A percentile compares a stretch with the other conserved stretches of the same genome.
Evolutionary conservation across 2,329 filamentous ascomycete genomes (phyloP).

Genomic region (Cercospora sp.): DNA sequence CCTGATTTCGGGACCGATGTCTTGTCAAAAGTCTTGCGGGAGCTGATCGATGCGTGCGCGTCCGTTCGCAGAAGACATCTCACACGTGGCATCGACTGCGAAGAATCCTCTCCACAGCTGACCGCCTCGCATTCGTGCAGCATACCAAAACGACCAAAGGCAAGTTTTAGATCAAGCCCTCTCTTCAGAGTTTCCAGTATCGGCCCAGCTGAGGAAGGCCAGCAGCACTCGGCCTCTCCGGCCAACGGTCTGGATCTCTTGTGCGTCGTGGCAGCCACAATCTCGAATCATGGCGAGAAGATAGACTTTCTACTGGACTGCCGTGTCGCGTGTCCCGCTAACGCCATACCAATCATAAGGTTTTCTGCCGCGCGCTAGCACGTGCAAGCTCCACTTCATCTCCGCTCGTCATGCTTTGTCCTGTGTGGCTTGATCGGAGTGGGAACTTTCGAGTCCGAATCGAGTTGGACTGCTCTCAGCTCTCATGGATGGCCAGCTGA

Average conservation of each 20-base stretch:
- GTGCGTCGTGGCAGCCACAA: not conserved
- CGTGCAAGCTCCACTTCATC: not conserved
- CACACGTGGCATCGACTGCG: not conserved
- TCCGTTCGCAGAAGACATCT: not conserved
- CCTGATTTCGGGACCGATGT: not conserved
- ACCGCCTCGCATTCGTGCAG: not conserved
- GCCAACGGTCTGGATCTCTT: not conserved
- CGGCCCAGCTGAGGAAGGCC: not conserved
- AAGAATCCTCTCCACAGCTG: not conserved
- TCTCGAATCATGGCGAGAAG: not conserved
- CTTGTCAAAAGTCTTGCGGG: not conserved
- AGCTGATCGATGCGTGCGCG: not conserved
- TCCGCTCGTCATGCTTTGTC: not conserved
- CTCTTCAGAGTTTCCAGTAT: not conserved
- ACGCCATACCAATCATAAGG: not conserved
- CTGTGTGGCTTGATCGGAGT: not conserved
- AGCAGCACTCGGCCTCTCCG: not conserved
- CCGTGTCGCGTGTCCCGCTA: not conserved
- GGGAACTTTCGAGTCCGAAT: not conserved
- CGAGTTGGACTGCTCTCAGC: not conserved
- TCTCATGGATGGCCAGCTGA: not conserved
- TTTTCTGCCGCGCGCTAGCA: not conserved
- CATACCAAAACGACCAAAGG: not conserved
- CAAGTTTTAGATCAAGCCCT: not conserved
- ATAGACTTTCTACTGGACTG: not conserved